Evolutionary conservation across 2,329 filamentous ascomycete species (phyloP), one percentile per base, ranked within the genome.

Genomic region (Xylariaceae sp.): DNA sequence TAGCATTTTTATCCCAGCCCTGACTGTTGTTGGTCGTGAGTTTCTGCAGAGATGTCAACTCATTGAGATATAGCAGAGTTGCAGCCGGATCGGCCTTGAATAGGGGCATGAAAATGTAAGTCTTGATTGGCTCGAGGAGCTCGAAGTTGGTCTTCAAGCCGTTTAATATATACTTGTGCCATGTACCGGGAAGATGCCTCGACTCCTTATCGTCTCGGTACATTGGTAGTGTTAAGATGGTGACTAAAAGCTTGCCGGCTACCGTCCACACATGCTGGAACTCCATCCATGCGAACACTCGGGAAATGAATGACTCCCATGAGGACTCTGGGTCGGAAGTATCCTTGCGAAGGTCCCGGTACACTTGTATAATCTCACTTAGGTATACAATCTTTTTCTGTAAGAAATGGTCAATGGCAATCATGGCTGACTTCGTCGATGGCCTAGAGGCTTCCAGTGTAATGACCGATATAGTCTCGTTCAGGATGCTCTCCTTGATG

Each of bases 391-490:
- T 76, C 1, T 77, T 75, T 70, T 88, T 90, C 52, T 78, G 75
- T 2, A 91, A 69, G 58, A 91, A 82, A 66, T 86, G 81, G 52
- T 88, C 85, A 44, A 90, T 74, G 13, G 82, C 82, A 67, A 87
- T 86, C 62, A 91, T 81, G 5, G 86, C 83, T 42, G 88, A 88
- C 70, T 90, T 90, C 47, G 86, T 84, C 55, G 87, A 78, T 8
- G 85, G 81, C 63, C 83, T 85, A 13, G 84, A 78, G 39, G 84
- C 84, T 61, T 82, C 78, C 58, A 83, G 80, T 18, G 80, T 78
- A 48, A 89, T 79, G 11, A 87, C 83, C 1, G 82, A 80, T 13
- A 88, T 68, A 5, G 86, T 77, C 4, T 75, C 80, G 30, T 77
- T 71, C 13, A 86, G 67, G 5, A 87, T 75, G 13, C 68, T 70